phyloP scores from a whole-genome alignment of 2,329 filamentous ascomycete species.

The Fusarium piperis region DNA sequence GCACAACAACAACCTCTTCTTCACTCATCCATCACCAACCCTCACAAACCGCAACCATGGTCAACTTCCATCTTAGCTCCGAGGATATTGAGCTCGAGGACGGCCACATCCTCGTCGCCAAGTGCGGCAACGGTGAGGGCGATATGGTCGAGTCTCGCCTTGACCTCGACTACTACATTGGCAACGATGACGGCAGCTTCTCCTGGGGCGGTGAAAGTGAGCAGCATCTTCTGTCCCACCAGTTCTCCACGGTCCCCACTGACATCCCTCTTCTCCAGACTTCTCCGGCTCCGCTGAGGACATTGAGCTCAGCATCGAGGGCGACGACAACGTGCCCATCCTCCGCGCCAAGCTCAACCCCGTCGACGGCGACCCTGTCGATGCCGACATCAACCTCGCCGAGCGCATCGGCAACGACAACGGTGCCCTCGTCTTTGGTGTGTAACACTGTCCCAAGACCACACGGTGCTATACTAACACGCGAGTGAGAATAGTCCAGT shows the following conservation, averaged over 20 bases:
- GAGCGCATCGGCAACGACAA: constrained; percentile 64
- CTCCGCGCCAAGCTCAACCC: constrained; percentile 61
- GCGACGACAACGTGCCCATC: constrained; percentile 59
- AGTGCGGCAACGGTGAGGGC: constrained; percentile 53
- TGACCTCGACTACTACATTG: constrained; percentile 60
- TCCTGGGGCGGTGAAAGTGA: constrained; percentile 53
- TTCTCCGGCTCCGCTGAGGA: constrained; percentile 59
- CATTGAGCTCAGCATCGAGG: constrained; percentile 61
- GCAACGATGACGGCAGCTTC: constrained; percentile 62
- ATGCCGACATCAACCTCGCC: constrained; percentile 63
- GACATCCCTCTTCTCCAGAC: constrained; percentile 30
- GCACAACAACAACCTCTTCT: not conserved
- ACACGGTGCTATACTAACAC: not conserved
- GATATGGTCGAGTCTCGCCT: constrained; percentile 56
- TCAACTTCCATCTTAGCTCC: constrained; percentile 59
- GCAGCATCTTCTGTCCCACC: not conserved
- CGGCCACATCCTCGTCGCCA: constrained; percentile 58
- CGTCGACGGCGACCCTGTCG: constrained; percentile 52
- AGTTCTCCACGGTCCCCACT: not conserved
- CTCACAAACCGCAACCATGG: constrained; percentile 23
- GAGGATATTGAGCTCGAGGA: constrained; percentile 59
- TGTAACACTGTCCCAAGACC: not conserved
- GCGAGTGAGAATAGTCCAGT: not conserved
- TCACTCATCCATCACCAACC: not conserved
- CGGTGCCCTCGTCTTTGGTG: constrained; percentile 48